phyloP scores from a whole-genome alignment of 805 yeast genomes.

The Kluyveromyces starmeri region DNA sequence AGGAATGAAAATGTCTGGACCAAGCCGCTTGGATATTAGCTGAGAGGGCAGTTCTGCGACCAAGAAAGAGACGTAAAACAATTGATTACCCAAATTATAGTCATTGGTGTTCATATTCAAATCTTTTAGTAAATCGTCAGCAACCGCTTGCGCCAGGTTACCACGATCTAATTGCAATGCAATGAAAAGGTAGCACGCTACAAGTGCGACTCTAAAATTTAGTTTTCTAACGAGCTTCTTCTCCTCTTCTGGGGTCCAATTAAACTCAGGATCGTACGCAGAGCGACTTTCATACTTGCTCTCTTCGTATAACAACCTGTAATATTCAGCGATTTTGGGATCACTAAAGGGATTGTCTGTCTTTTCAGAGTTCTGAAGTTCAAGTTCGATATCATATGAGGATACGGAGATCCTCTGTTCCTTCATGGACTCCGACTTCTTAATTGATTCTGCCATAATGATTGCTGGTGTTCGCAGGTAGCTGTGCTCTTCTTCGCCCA shows the following conservation, averaged over 20 bases:
- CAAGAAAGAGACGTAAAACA: constrained; percentile 42
- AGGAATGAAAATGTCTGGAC: constrained; percentile 56
- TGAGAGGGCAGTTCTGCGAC: constrained; percentile 60
- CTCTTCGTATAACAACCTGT: constrained; percentile 37
- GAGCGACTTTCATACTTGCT: constrained; percentile 45
- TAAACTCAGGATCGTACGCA: constrained; percentile 47
- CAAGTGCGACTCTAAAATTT: constrained; percentile 44
- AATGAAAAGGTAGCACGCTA: constrained; percentile 50
- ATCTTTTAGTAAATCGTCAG: constrained; percentile 48
- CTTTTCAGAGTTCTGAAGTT: neutral
- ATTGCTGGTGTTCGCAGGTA: too few relatives aligned
- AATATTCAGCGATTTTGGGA: constrained; percentile 38
- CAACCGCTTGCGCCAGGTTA: constrained; percentile 47
- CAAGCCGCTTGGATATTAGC: constrained; percentile 48
- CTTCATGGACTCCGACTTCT: neutral
- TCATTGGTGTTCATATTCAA: constrained; percentile 44
- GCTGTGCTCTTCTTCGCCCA: too few relatives aligned
- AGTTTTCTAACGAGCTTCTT: constrained; percentile 37
- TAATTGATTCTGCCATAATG: neutral
- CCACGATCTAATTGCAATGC: constrained; percentile 51
- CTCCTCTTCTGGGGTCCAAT: constrained; percentile 48
- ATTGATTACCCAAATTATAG: constrained; percentile 49
- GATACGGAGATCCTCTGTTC: neutral
- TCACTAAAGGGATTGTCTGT: constrained; percentile 26
- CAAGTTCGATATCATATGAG: neutral